Percentiles rank a stretch among this genome's conserved stretches.
phyloP scores from a whole-genome alignment of 805 yeast species.

The Naumovozyma castellii region DNA sequence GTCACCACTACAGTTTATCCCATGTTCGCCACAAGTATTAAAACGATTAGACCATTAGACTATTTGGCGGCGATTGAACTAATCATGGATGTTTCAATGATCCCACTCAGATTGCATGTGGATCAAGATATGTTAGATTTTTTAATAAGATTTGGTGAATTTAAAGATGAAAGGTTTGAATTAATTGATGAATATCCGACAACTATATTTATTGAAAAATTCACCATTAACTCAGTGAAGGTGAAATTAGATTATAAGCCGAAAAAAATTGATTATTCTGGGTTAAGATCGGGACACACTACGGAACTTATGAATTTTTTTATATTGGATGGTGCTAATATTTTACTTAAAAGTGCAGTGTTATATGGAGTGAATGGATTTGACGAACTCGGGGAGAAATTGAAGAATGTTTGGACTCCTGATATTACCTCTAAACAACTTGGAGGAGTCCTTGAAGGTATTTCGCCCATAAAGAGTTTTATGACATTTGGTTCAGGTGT shows the following conservation, averaged over 20 bases:
- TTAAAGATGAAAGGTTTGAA: slow-evolving; percentile 60
- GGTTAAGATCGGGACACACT: slow-evolving; percentile 72
- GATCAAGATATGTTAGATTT: slow-evolving; percentile 93
- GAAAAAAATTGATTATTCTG: slow-evolving; percentile 74
- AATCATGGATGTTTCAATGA: slow-evolving; percentile 39
- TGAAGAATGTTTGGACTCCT: slow-evolving; percentile 78
- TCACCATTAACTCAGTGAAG: slow-evolving; percentile 49
- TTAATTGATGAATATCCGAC: slow-evolving; percentile 54
- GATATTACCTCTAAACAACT: slow-evolving; percentile 77
- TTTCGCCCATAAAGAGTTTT: slow-evolving; percentile 71
- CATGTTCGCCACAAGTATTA: slow-evolving; percentile 47
- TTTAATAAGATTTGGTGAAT: slow-evolving; percentile 67
- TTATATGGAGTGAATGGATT: slow-evolving; percentile 75
- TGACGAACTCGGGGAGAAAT: slow-evolving; percentile 42
- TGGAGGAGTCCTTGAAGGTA: slow-evolving; percentile 70
- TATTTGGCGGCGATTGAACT: slow-evolving; percentile 61
- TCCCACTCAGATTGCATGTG: slow-evolving; percentile 74
- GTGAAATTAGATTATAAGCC: slow-evolving; percentile 86
- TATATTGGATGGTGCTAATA: slow-evolving; percentile 74
- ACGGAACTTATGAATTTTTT: slow-evolving; percentile 84
- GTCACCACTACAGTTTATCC: slow-evolving; percentile 36
- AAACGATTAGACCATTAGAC: slow-evolving; percentile 56
- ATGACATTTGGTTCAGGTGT: slow-evolving; percentile 73
- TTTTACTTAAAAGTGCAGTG: slow-evolving; percentile 50
- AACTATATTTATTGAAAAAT: slow-evolving; percentile 55